Conservation (phyloP, 352 stramenopile genomes). For the Pythium coloratum region DNA sequence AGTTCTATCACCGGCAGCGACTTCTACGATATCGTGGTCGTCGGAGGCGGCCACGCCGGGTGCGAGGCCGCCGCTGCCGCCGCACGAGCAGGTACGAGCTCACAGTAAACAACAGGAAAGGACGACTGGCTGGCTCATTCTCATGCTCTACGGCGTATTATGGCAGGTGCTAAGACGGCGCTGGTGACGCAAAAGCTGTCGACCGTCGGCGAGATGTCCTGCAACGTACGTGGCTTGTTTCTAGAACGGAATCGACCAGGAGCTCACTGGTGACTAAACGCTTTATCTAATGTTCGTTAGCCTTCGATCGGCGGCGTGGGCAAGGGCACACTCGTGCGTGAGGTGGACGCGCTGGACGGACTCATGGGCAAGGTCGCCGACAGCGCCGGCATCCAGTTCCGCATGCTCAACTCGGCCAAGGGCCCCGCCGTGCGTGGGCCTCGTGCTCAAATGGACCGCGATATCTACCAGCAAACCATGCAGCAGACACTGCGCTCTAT, state of each 20-base stretch:
- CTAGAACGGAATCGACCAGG: not conserved
- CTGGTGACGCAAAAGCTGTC: conserved; percentile 95
- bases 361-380: conserved; percentile 97
- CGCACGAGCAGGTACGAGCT: conserved; percentile 50
- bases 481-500: conserved; percentile 73
- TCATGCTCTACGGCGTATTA: not conserved
- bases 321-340: conserved; percentile 97
- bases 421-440: conserved; percentile 87
- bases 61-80: conserved; percentile 91
- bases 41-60: conserved; percentile 91
- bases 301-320: conserved; percentile 98
- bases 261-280: no score
- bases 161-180: conserved; percentile 91
- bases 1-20: not conserved
- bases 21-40: conserved; percentile 84
- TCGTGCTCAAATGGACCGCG: conserved; percentile 96
- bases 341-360: conserved; percentile 98
- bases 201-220: conserved; percentile 97
- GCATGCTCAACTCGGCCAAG: conserved; percentile 96
- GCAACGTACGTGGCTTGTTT: conserved; percentile 82
- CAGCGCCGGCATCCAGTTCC: conserved; percentile 95
- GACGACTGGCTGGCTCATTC: not conserved
- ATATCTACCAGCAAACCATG: conserved; percentile 97
- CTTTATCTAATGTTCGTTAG: conserved; percentile 26
- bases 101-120: no score